phyloP scores from a whole-genome alignment of 1,139 yeast species.

The Geotrichum reessii region DNA sequence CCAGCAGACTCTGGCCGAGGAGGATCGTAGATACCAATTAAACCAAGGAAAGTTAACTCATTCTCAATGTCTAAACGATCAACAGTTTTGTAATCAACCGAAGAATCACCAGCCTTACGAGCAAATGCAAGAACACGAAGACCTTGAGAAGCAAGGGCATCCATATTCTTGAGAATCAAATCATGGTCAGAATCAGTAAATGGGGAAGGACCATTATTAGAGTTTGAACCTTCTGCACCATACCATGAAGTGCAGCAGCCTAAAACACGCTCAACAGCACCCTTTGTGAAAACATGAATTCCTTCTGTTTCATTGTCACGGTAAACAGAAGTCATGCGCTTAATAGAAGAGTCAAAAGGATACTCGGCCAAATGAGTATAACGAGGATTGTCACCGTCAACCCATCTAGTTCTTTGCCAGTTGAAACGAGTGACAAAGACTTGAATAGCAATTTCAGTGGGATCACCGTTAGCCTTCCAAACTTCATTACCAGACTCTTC shows the following conservation, averaged over 20 bases:
- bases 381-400: constrained; percentile 32
- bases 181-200: constrained; percentile 43
- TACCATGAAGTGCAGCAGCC: constrained; percentile 53
- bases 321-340: constrained; percentile 67
- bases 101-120: constrained; percentile 16
- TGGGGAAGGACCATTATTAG: constrained; percentile 20
- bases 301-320: constrained; percentile 34
- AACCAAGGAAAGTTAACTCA: constrained; percentile 55
- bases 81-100: constrained; percentile 28
- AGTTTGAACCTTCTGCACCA: constrained; percentile 13
- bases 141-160: constrained; percentile 60
- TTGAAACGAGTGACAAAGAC: constrained; percentile 59
- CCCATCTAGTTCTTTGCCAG: constrained; percentile 43
- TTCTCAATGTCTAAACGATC: constrained; percentile 53
- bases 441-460: constrained; percentile 79
- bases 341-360: constrained; percentile 74
- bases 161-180: constrained; percentile 53
- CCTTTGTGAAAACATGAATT: constrained; percentile 54
- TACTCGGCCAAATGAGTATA: constrained; percentile 53
- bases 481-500: constrained; percentile 34
- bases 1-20: constrained; percentile 68
- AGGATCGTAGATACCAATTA: constrained; percentile 79
- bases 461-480: constrained; percentile 81
- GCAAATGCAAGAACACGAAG: constrained; percentile 73
- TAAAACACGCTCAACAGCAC: constrained; percentile 72